These are phyloP conservation scores for Brassica carinata DNA, from an alignment of 345 rosid genomes.

Conservation along the genomic window DNA sequence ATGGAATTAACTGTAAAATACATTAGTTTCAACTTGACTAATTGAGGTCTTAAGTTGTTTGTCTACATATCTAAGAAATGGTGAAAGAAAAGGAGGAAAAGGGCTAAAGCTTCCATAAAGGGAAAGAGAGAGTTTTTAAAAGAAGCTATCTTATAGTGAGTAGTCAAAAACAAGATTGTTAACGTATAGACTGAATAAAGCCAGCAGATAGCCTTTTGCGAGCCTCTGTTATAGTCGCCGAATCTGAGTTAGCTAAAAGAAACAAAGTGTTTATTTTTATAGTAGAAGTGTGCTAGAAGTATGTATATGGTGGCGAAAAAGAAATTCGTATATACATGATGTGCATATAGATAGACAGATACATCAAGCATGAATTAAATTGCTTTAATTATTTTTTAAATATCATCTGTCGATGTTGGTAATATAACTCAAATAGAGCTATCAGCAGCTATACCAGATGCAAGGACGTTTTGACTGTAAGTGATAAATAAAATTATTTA, in stretches of 20 bases:
- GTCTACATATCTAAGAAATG: slow-evolving; percentile 14
- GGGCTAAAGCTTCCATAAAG: slow-evolving; percentile 36
- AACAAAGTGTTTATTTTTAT: background rate
- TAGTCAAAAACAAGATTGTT: slow-evolving; percentile 22
- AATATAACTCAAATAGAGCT: background rate
- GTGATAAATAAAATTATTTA: background rate
- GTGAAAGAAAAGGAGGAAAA: slow-evolving; percentile 10
- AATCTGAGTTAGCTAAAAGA: slow-evolving; percentile 34
- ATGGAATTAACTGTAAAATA: background rate
- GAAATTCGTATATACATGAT: background rate
- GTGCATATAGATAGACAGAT: background rate
- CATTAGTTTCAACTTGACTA: background rate
- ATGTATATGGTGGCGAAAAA: slow-evolving; percentile 8
- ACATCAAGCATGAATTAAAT: background rate
- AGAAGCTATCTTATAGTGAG: slow-evolving; percentile 27
- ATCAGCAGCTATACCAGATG: background rate
- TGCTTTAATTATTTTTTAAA: background rate
- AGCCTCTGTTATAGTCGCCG: slow-evolving; percentile 28
- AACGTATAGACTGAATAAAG: slow-evolving; percentile 37
- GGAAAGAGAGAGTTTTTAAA: slow-evolving; percentile 17
- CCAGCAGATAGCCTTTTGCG: slow-evolving; percentile 37
- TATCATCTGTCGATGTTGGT: background rate
- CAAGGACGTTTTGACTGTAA: background rate
- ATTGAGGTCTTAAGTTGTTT: background rate
- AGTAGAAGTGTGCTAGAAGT: slow-evolving; percentile 15